Percentiles rank a stretch among this genome's conserved stretches.
These are phyloP conservation scores for Mortierella antarctica DNA, from an alignment of 192 early-diverging fungal species.

Conservation along the genomic window DNA sequence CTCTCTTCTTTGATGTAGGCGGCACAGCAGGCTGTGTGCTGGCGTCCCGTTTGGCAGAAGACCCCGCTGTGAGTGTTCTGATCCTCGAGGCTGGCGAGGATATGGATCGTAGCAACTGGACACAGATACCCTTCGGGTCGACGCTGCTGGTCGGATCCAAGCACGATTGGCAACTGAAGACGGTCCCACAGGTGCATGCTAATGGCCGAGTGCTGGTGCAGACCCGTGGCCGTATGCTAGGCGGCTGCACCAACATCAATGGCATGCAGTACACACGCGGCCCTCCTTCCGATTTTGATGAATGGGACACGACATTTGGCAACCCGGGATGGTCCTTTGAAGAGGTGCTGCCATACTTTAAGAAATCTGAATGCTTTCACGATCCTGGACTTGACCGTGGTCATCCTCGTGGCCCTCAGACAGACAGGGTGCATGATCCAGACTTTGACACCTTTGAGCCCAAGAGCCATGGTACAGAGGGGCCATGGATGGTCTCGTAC, in stretches of 20 bases:
- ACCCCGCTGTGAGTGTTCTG: slow-evolving; percentile 17
- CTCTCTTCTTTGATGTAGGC: slow-evolving; percentile 4
- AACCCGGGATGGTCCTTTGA: slow-evolving; percentile 13
- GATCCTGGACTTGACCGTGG: slow-evolving; percentile 8
- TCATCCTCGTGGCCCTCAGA: slow-evolving; percentile 4
- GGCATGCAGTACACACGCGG: slow-evolving; percentile 13
- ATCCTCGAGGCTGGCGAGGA: slow-evolving; percentile 29
- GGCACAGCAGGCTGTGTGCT: slow-evolving; percentile 31
- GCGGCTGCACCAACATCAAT: slow-evolving; percentile 24
- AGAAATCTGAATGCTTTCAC: slow-evolving; percentile 14
- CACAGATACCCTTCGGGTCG: slow-evolving; percentile 6
- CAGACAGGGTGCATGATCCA: not conserved
- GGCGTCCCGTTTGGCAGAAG: slow-evolving; percentile 21
- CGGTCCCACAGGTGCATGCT: slow-evolving; percentile 20
- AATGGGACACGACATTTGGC: slow-evolving; percentile 9
- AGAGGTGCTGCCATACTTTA: slow-evolving; percentile 19
- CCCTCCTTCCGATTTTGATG: slow-evolving; percentile 7
- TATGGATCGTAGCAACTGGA: not conserved
- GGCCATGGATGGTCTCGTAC: slow-evolving; percentile 23
- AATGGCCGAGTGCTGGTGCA: slow-evolving; percentile 14
- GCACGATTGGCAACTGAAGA: slow-evolving; percentile 16
- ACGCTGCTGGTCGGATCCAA: not conserved
- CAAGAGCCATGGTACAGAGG: slow-evolving; percentile 26
- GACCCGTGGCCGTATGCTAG: slow-evolving; percentile 15
- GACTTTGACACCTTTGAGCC: slow-evolving; percentile 11